A percentile compares a stretch with the other conserved stretches of the same genome.
Evolutionary conservation across 2,329 filamentous ascomycete species (phyloP).

Genomic region (Tolypocladium ophioglossoides): DNA sequence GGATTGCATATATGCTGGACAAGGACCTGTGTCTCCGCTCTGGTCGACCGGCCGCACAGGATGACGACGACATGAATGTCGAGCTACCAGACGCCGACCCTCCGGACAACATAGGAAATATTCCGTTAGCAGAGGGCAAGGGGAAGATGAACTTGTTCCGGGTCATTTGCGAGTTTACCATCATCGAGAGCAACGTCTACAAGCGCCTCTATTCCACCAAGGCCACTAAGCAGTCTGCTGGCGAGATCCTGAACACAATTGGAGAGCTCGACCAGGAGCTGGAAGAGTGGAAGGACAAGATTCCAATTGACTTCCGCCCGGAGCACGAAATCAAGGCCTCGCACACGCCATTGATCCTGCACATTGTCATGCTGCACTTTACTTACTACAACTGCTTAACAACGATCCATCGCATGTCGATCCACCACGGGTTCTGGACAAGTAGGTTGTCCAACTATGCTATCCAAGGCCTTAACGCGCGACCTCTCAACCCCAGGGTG

Average conservation of each 20-base stretch:
- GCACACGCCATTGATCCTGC: slow-evolving; percentile 86
- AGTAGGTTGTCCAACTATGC: slow-evolving; percentile 90
- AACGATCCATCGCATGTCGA: slow-evolving; percentile 96
- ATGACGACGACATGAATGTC: slow-evolving; percentile 78
- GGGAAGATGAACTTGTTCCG: slow-evolving; percentile 93
- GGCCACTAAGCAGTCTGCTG: slow-evolving; percentile 83
- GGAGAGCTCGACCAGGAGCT: slow-evolving; percentile 83
- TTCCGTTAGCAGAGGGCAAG: slow-evolving; percentile 78
- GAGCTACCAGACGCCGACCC: slow-evolving; percentile 88
- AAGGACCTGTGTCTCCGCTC: slow-evolving; percentile 52
- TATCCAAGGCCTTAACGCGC: slow-evolving; percentile 84
- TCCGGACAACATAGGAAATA: slow-evolving; percentile 86
- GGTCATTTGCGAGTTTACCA: slow-evolving; percentile 81
- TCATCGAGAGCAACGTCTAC: slow-evolving; percentile 91
- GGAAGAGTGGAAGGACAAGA: slow-evolving; percentile 93
- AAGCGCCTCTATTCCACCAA: slow-evolving; percentile 86
- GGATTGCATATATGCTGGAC: slow-evolving; percentile 56
- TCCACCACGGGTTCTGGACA: slow-evolving; percentile 97
- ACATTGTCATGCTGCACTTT: slow-evolving; percentile 90
- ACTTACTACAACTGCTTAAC: slow-evolving; percentile 97
- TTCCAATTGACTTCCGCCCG: slow-evolving; percentile 91
- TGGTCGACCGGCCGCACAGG: slow-evolving; percentile 49
- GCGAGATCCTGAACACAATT: slow-evolving; percentile 88
- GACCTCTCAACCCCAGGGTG: slow-evolving; percentile 83
- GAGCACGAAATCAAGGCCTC: slow-evolving; percentile 92